A percentile compares a stretch with the other conserved stretches of the same genome.
phyloP scores from a whole-genome alignment of 2,329 filamentous ascomycete species.

The Plectosphaerella sp. region DNA sequence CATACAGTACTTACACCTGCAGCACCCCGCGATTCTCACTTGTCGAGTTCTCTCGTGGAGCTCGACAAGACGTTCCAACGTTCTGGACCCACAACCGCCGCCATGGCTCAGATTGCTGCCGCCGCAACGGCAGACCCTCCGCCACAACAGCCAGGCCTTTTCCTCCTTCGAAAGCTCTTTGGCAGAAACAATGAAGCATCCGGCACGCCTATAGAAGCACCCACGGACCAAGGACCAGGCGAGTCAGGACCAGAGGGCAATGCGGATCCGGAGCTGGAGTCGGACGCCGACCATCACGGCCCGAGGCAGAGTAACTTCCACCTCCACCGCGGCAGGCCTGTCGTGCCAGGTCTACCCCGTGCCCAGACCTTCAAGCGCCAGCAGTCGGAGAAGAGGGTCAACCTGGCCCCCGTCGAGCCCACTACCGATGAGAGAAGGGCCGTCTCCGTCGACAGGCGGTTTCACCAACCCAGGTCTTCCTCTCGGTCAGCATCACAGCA shows the following conservation, averaged over 20 bases:
- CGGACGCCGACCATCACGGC: constrained; percentile 23
- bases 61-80: not conserved
- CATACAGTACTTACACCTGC: not conserved
- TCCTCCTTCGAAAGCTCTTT: constrained; percentile 12
- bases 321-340: constrained; percentile 48
- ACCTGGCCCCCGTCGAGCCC: constrained; percentile 61
- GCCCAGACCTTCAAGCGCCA: constrained; percentile 78
- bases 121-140: constrained; percentile 5
- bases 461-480: constrained; percentile 27
- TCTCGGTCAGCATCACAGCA: constrained; percentile 27
- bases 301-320: constrained; percentile 27
- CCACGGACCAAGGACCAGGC: constrained; percentile 1
- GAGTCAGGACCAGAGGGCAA: constrained; percentile 1
- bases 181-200: constrained; percentile 8
- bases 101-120: constrained; percentile 10
- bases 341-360: constrained; percentile 75
- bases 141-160: constrained; percentile 2
- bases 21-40: not conserved
- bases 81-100: not conserved
- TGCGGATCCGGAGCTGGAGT: constrained; percentile 14
- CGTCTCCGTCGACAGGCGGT: constrained; percentile 57
- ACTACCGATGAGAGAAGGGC: constrained; percentile 66
- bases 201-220: constrained; percentile 2
- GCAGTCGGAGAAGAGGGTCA: constrained; percentile 73
- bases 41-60: not conserved